Conservation (phyloP, 225 moss, liverwort and hornwort genomes). For the Ulota crispa region DNA sequence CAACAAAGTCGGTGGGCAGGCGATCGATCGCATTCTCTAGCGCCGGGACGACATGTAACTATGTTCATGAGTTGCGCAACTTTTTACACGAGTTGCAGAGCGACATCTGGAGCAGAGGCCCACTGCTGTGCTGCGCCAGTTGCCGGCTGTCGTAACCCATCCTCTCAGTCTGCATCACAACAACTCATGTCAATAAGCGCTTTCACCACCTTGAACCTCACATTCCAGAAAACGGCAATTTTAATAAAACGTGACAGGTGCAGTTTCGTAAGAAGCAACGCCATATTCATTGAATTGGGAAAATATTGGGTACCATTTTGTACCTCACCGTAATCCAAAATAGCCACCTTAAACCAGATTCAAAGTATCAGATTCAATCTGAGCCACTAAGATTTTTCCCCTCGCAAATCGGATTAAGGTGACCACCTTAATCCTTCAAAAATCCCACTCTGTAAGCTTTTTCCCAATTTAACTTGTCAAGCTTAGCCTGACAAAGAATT, state of each 20-base stretch:
- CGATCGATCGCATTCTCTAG: background rate
- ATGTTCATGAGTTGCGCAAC: conserved; percentile 36
- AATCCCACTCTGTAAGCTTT: no score
- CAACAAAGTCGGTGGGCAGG: conserved; percentile 2
- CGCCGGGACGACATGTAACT: background rate
- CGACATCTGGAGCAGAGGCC: conserved; percentile 53
- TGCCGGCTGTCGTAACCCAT: conserved; percentile 65
- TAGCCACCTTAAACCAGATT: no score
- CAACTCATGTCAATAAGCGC: background rate
- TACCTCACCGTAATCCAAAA: no score
- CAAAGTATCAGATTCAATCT: no score
- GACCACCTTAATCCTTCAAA: no score
- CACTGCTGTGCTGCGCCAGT: conserved; percentile 32
- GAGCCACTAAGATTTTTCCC: no score
- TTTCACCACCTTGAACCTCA: background rate
- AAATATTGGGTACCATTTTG: no score
- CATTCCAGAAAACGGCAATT: background rate
- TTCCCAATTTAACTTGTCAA: no score
- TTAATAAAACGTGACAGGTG: no score
- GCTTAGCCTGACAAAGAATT: background rate
- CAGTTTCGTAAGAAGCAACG: no score
- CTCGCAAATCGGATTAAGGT: no score
- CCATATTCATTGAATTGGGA: no score
- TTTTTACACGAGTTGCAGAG: conserved; percentile 58
- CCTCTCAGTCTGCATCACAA: conserved; percentile 43